A percentile compares a stretch with the other conserved stretches of the same genome.
phyloP scores from a whole-genome alignment of 495 filamentous ascomycete species.

The Aspergillus avenaceus region DNA sequence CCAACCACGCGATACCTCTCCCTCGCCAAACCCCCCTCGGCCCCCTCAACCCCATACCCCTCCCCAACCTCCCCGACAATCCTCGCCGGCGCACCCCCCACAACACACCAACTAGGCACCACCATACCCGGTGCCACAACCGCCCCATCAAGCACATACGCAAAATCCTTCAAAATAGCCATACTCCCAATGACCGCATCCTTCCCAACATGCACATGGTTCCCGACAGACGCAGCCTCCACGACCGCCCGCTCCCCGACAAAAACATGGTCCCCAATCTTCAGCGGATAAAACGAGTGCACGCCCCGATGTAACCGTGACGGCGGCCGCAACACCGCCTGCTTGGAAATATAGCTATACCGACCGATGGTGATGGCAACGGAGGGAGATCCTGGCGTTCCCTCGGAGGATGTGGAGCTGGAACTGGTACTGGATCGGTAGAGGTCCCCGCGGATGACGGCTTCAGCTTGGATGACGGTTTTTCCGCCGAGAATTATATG shows the following conservation, averaged over 20 bases:
- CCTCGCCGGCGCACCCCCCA: conserved; percentile 74
- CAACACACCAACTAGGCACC: conserved; percentile 81
- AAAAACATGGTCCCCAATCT: conserved; percentile 90
- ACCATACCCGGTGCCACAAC: conserved; percentile 86
- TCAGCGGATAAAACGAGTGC: conserved; percentile 73
- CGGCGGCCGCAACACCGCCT: conserved; percentile 71
- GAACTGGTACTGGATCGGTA: conserved; percentile 45
- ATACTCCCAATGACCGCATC: conserved; percentile 75
- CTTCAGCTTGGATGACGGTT: conserved; percentile 88
- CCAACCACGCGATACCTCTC: conserved; percentile 45
- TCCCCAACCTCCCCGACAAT: conserved; percentile 85
- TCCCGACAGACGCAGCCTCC: conserved; percentile 74
- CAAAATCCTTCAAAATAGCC: conserved; percentile 86
- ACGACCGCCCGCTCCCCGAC: conserved; percentile 69
- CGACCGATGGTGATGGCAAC: conserved; percentile 77
- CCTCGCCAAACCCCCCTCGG: conserved; percentile 42
- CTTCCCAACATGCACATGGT: conserved; percentile 76
- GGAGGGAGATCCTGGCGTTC: conserved; percentile 19
- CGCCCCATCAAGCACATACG: conserved; percentile 74
- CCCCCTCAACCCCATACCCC: conserved; percentile 59
- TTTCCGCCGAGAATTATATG: conserved; percentile 97
- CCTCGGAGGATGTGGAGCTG: conserved; percentile 17
- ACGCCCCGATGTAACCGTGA: conserved; percentile 57
- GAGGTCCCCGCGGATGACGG: conserved; percentile 88
- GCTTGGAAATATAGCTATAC: conserved; percentile 78